Conservation (phyloP, 2,329 filamentous ascomycete genomes). For the Fusarium clavum region DNA sequence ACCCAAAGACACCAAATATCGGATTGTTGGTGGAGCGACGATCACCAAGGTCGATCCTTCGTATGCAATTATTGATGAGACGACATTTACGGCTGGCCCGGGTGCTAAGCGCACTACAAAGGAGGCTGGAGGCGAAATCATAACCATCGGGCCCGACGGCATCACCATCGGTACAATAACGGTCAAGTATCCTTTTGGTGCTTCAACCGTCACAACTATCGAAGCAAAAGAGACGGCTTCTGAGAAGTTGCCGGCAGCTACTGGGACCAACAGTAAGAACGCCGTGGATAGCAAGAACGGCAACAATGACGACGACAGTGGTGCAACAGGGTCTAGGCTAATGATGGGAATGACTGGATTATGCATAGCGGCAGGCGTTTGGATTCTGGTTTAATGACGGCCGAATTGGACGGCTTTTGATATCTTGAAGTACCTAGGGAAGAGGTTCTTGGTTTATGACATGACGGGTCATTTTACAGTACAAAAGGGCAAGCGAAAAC, state of each 20-base stretch:
- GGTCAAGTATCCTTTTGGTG: constrained; percentile 59
- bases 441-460: constrained; percentile 1
- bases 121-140: constrained; percentile 61
- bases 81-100: constrained; percentile 64
- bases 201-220: constrained; percentile 58
- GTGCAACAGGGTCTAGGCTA: constrained; percentile 26
- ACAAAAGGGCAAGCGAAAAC: background rate
- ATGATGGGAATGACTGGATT: constrained; percentile 41
- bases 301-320: constrained; percentile 35
- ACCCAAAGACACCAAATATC: constrained; percentile 54
- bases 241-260: constrained; percentile 43
- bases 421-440: background rate
- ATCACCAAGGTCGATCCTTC: constrained; percentile 62
- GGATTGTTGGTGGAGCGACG: constrained; percentile 65
- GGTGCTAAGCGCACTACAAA: constrained; percentile 57
- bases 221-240: constrained; percentile 46
- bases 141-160: constrained; percentile 64
- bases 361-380: constrained; percentile 57
- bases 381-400: constrained; percentile 48
- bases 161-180: constrained; percentile 61
- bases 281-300: constrained; percentile 18
- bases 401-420: constrained; percentile 2
- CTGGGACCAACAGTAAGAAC: constrained; percentile 37
- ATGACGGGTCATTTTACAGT: background rate
- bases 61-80: constrained; percentile 61